Conservation (phyloP, 148 eudicot species). For the Rhododendron griersonianum region DNA sequence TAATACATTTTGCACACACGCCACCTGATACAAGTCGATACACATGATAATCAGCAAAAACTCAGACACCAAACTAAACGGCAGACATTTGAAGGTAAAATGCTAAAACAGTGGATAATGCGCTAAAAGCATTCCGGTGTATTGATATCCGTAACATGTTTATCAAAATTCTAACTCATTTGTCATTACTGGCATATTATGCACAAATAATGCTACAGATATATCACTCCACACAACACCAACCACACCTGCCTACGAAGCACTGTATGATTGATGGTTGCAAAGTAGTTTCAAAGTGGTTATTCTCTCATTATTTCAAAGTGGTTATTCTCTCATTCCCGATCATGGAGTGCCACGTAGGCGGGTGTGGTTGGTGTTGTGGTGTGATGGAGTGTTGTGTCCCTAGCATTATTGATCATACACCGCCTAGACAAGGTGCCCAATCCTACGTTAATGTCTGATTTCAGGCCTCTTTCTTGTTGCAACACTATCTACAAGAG, state of each 20-base stretch:
- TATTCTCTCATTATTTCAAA: too few species aligned
- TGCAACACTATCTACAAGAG: too few species aligned
- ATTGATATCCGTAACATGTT: neutral
- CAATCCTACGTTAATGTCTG: too few species aligned
- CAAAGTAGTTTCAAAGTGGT: too few species aligned
- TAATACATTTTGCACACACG: constrained; percentile 79
- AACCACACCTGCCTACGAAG: neutral
- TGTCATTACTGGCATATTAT: neutral
- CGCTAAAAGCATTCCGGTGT: neutral
- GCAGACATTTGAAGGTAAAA: neutral
- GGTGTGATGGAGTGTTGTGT: too few species aligned
- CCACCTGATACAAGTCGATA: constrained; percentile 36
- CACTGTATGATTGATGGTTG: too few species aligned
- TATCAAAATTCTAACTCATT: too few species aligned
- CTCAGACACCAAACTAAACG: neutral
- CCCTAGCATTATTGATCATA: too few species aligned
- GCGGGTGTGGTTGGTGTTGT: neutral
- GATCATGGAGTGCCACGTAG: neutral
- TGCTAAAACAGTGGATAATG: neutral
- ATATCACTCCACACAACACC: neutral
- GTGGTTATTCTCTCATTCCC: neutral
- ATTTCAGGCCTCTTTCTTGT: too few species aligned
- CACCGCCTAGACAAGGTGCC: too few species aligned
- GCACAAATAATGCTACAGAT: neutral
- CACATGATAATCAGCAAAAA: neutral